A percentile compares a stretch with the other conserved stretches of the same genome.
Evolutionary conservation across 768 basidiomycete genomes (phyloP).

Genomic region (Tulasnella sp.): DNA sequence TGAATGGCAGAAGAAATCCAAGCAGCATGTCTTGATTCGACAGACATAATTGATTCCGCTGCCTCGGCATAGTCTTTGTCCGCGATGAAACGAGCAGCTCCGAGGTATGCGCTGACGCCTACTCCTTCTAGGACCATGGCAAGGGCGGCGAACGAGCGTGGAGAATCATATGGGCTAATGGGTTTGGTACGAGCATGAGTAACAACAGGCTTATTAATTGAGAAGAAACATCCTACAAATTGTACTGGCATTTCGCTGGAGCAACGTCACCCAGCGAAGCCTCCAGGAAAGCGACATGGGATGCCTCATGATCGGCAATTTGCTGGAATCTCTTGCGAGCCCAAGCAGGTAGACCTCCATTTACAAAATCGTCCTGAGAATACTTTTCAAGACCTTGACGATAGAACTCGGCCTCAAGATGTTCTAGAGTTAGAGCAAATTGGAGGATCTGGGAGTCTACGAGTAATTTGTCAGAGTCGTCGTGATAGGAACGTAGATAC

Average conservation of each 20-base stretch:
- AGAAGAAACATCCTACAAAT: slow-evolving; percentile 31
- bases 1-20: slow-evolving; percentile 46
- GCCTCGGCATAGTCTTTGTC: slow-evolving; percentile 39
- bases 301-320: slow-evolving; percentile 41
- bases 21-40: slow-evolving; percentile 48
- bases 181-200: not conserved
- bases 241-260: slow-evolving; percentile 45
- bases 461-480: too few species aligned
- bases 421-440: slow-evolving; percentile 16
- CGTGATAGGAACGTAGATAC: too few species aligned
- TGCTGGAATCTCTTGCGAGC: slow-evolving; percentile 39
- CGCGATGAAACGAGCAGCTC: slow-evolving; percentile 36
- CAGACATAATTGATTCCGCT: slow-evolving; percentile 46
- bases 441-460: too few species aligned
- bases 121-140: slow-evolving; percentile 45
- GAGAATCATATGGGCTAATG: slow-evolving; percentile 34
- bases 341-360: slow-evolving; percentile 31
- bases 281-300: slow-evolving; percentile 43
- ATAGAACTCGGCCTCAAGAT: slow-evolving; percentile 16
- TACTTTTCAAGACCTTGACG: slow-evolving; percentile 30
- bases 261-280: slow-evolving; percentile 33
- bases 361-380: slow-evolving; percentile 32
- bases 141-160: slow-evolving; percentile 37
- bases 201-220: too few species aligned
- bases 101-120: slow-evolving; percentile 44